phyloP scores from a whole-genome alignment of 176 grass and related monocot species.

The Ampelocalamus luodianensis region DNA sequence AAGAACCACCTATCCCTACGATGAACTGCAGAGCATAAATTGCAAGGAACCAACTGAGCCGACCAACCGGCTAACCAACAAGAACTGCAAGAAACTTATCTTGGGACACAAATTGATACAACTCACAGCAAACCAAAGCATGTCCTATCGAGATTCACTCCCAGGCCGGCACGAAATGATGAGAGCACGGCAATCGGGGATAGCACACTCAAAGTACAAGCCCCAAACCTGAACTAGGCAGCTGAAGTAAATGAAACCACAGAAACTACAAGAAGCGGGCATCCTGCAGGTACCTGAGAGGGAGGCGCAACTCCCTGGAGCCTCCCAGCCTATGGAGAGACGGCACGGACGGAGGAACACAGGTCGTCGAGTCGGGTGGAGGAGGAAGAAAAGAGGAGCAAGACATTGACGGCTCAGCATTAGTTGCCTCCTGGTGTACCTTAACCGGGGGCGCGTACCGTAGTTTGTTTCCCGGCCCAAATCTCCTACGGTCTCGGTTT shows the following conservation, averaged over 20 bases:
- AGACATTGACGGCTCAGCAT: constrained; percentile 45
- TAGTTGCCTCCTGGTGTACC: constrained; percentile 4
- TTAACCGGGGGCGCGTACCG: constrained; percentile 2
- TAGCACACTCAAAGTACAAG: not conserved
- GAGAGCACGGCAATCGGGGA: not conserved
- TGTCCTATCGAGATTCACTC: not conserved
- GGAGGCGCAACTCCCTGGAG: constrained; percentile 13
- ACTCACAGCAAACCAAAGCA: not conserved
- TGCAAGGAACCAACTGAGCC: not conserved
- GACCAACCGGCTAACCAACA: not conserved
- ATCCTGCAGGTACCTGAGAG: constrained; percentile 22
- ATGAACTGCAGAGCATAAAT: not conserved
- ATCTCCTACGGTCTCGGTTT: no score
- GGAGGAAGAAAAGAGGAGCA: constrained; percentile 36
- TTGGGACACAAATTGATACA: not conserved
- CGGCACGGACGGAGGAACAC: constrained; percentile 26
- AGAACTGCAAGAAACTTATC: not conserved
- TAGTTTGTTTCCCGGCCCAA: not conserved
- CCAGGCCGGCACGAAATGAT: not conserved
- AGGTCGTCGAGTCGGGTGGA: constrained; percentile 21
- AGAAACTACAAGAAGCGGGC: not conserved
- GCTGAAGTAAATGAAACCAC: not conserved
- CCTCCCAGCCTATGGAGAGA: constrained; percentile 14
- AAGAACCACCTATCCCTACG: not conserved
- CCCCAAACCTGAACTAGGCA: not conserved